Base-by-base conservation (phyloP, 2,329 filamentous ascomycete genomes). In the Fusarium citri region DNA sequence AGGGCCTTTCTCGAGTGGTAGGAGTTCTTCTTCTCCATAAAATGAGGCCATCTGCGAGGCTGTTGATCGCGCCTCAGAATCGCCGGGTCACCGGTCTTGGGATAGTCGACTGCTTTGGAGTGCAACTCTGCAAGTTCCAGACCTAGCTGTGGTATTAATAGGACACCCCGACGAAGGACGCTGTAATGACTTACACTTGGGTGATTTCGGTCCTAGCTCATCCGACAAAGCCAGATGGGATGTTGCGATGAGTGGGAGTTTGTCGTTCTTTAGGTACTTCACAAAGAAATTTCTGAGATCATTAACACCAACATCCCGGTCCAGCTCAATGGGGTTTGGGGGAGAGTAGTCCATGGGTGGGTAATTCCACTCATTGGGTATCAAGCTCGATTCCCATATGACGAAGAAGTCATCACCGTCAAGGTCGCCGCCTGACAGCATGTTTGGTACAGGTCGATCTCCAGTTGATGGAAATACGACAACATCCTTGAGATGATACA, bases 391-490 rank as follows among this genome's bases (percentile, higher is more conserved):
- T 71, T 99, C 94, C 95, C 96, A 99, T 47, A 98, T 91, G 8
- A 98, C 89, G 58, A 98, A 91, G 77, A 94, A 99, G 76, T 99
- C 96, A 74, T 99, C 96, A 0, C 96, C 96, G 76, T 99, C 96
- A 0, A 99, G 86, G 76, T 99, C 96, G 1, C 96, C 96, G 3
- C 96, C 96, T 6, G 96, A 97, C 69, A 96, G 94, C 95, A 98
- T 98, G 74, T 92, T 94, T 1, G 94, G 89, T 23, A 99, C 82
- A 68, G 97, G 94, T 18, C 92, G 86, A 75, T 98, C 94, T 0
- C 95, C 95, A 0, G 84, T 91, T 37, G 92, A 89, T 1, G 96
- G 93, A 50, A 99, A 91, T 0, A 98, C 94, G 2, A 98, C 91
- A 1, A 97, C 92, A 76, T 98, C 91, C 59, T 88, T 90, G 6